Conservation (phyloP, 495 filamentous ascomycete species). For the Penicillium samsonianum region DNA sequence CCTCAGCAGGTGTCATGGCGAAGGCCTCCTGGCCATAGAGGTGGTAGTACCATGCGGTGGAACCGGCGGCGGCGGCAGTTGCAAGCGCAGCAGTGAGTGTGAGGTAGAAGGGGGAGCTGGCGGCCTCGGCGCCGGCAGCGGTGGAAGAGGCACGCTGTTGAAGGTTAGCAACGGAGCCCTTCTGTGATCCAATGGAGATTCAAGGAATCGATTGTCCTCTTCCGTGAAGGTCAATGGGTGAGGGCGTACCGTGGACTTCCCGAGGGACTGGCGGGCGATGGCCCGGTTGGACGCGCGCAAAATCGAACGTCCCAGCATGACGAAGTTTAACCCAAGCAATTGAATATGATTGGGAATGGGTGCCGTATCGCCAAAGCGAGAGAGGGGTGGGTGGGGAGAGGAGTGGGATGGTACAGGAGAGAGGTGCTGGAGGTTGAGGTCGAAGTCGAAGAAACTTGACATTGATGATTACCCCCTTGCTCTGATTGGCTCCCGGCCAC, state of each 20-base stretch:
- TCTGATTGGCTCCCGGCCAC: constrained; percentile 38
- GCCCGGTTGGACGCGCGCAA: constrained; percentile 79
- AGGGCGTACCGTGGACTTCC: constrained; percentile 52
- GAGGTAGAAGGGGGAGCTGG: constrained; percentile 56
- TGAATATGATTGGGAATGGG: constrained; percentile 36
- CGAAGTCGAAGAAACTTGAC: constrained; percentile 48
- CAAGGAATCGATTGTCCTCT: constrained; percentile 35
- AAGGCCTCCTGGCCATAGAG: constrained; percentile 84
- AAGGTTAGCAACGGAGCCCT: constrained; percentile 29
- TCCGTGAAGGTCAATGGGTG: constrained; percentile 35
- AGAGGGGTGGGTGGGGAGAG: constrained; percentile 33
- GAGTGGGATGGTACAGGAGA: constrained; percentile 35
- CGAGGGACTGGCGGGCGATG: constrained; percentile 56
- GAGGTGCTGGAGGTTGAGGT: constrained; percentile 43
- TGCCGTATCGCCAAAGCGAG: constrained; percentile 32
- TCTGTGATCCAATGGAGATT: constrained; percentile 1
- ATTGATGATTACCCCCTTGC: constrained; percentile 42
- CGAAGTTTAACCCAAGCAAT: constrained; percentile 42
- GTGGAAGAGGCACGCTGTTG: constrained; percentile 50
- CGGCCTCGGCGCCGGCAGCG: constrained; percentile 49
- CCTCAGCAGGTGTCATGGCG: constrained; percentile 91
- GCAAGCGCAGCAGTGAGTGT: constrained; percentile 82
- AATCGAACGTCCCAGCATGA: constrained; percentile 85
- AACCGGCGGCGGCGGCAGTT: constrained; percentile 80
- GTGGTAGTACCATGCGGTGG: constrained; percentile 93